These are phyloP conservation scores for Neofusicoccum umdonicola DNA, from an alignment of 2,329 filamentous ascomycete genomes.

Conservation along the genomic window DNA sequence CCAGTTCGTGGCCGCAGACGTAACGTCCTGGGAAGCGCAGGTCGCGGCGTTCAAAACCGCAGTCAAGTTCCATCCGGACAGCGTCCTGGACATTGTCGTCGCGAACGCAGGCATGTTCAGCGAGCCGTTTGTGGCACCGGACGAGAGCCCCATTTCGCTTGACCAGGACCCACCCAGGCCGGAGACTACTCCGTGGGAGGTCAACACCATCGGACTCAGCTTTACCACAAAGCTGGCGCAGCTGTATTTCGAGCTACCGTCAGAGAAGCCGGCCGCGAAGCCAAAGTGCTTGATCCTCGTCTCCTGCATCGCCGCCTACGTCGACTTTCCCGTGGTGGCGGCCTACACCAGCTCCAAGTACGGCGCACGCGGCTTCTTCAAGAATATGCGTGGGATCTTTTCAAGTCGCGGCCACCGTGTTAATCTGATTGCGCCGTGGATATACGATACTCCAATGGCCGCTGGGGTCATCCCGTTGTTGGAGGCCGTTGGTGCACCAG, in stretches of 20 bases:
- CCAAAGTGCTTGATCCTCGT: conserved; percentile 26
- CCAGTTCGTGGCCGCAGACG: conserved; percentile 32
- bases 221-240: conserved; percentile 27
- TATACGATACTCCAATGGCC: conserved; percentile 25
- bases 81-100: conserved; percentile 31
- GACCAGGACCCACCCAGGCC: conserved; percentile 23
- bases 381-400: conserved; percentile 23
- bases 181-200: conserved; percentile 21
- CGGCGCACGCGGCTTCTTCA: conserved; percentile 28
- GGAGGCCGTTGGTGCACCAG: too few relatives aligned
- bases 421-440: conserved; percentile 31
- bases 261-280: neutral
- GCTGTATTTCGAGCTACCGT: conserved; percentile 26
- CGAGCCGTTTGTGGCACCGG: conserved; percentile 27
- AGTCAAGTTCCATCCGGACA: conserved; percentile 24
- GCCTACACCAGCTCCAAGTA: conserved; percentile 32
- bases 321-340: conserved; percentile 24
- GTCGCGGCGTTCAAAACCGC: conserved; percentile 31
- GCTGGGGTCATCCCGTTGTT: neutral
- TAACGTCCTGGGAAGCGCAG: conserved; percentile 29
- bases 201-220: conserved; percentile 27
- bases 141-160: conserved; percentile 17
- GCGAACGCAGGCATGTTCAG: conserved; percentile 31
- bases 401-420: conserved; percentile 18
- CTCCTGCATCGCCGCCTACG: conserved; percentile 26